Evolutionary conservation across 768 basidiomycete genomes (phyloP).

Genomic region (Rhizopogon vesiculosus): DNA sequence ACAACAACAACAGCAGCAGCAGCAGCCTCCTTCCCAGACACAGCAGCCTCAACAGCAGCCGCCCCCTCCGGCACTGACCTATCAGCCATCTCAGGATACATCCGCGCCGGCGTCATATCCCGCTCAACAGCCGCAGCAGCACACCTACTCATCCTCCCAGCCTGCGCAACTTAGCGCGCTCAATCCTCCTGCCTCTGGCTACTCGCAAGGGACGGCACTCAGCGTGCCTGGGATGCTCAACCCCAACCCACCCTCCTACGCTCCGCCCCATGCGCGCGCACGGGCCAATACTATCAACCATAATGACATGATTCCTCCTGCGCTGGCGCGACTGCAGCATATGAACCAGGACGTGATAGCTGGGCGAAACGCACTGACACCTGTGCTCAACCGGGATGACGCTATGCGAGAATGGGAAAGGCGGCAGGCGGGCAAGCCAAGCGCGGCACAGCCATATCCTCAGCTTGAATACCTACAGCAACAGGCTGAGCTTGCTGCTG

Average conservation of each 20-base stretch:
- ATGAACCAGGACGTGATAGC: constrained; percentile 82
- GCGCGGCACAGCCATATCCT: constrained; percentile 75
- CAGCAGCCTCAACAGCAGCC: constrained; percentile 28
- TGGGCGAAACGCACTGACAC: constrained; percentile 81
- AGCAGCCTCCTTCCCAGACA: constrained; percentile 27
- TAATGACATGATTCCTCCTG: constrained; percentile 87
- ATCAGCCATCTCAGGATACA: constrained; percentile 12
- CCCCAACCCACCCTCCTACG: constrained; percentile 58
- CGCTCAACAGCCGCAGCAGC: constrained; percentile 17
- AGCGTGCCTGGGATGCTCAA: constrained; percentile 25
- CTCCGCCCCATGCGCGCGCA: constrained; percentile 50
- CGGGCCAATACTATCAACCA: constrained; percentile 91
- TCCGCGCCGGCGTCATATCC: not conserved
- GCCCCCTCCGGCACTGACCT: constrained; percentile 17
- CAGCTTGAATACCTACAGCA: constrained; percentile 91
- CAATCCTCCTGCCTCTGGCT: constrained; percentile 7
- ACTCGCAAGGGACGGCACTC: constrained; percentile 12
- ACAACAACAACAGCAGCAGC: constrained; percentile 28
- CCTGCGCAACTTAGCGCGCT: constrained; percentile 16
- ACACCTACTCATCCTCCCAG: constrained; percentile 20
- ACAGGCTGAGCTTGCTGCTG: constrained; percentile 79
- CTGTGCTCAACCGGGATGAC: constrained; percentile 92
- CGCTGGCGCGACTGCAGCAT: constrained; percentile 82
- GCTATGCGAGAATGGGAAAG: constrained; percentile 96
- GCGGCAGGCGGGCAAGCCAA: constrained; percentile 69